Evolutionary conservation across 1,284 basidiomycete genomes (phyloP).

Genomic region (Rhizoctonia solani): DNA sequence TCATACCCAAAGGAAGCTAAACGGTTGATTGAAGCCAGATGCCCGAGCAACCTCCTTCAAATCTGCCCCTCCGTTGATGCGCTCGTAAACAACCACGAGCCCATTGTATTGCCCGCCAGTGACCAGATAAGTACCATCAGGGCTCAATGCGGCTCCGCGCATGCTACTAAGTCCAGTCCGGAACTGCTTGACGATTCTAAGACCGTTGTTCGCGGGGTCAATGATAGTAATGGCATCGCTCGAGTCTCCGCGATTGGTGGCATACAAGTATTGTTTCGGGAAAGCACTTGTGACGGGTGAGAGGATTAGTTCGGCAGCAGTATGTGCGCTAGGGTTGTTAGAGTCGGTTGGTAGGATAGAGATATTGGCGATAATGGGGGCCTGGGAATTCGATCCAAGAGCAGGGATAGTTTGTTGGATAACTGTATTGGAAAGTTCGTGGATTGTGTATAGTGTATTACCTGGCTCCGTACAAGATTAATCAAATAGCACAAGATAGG

Average conservation of each 20-base stretch:
- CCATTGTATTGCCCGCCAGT: conserved; percentile 59
- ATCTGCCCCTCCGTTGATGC: conserved; percentile 57
- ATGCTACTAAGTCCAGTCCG: conserved; percentile 66
- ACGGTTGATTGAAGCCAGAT: conserved; percentile 41
- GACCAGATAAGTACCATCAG: conserved; percentile 58
- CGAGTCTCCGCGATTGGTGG: conserved; percentile 34
- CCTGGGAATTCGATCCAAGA: conserved; percentile 5
- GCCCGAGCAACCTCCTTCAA: conserved; percentile 58
- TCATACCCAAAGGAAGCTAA: conserved; percentile 14
- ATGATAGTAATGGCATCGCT: conserved; percentile 31
- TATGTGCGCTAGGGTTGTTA: conserved; percentile 14
- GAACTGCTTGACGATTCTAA: conserved; percentile 55
- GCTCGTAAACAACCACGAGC: conserved; percentile 59
- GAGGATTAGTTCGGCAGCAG: conserved; percentile 32
- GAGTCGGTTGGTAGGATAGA: conserved; percentile 30
- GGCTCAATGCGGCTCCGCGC: conserved; percentile 64
- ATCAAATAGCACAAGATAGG: neutral
- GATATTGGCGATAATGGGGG: conserved; percentile 10
- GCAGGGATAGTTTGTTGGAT: conserved; percentile 35
- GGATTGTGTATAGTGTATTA: conserved; percentile 32
- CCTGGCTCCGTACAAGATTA: conserved; percentile 1
- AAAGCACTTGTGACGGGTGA: conserved; percentile 24
- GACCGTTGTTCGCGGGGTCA: neutral
- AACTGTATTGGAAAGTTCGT: conserved; percentile 37
- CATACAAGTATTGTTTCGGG: conserved; percentile 33